These are phyloP conservation scores for Eucalyptus guilfoylei DNA, from an alignment of 345 rosid species.

Conservation along the genomic window DNA sequence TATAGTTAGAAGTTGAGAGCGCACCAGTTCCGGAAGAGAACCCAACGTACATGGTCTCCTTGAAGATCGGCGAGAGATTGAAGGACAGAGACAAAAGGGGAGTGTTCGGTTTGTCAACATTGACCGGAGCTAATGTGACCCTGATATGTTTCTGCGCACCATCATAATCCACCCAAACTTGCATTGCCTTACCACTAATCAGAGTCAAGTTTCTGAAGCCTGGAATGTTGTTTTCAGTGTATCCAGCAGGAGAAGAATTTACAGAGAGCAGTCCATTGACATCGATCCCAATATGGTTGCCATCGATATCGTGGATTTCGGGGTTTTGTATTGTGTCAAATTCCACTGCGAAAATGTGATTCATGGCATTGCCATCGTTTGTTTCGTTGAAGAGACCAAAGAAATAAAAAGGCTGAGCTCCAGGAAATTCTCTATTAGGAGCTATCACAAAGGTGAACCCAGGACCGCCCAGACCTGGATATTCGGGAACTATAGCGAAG, in stretches of 20 bases:
- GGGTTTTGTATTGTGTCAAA: slow-evolving; percentile 22
- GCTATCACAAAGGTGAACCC: too few relatives aligned
- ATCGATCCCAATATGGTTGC: slow-evolving; percentile 54
- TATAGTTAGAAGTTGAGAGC: background rate
- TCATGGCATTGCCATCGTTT: slow-evolving; percentile 22
- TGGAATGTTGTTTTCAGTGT: slow-evolving; percentile 1
- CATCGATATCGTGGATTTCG: slow-evolving; percentile 28
- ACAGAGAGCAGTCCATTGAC: slow-evolving; percentile 27
- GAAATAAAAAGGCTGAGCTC: slow-evolving; percentile 11
- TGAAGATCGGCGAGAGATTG: background rate
- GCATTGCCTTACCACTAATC: too few relatives aligned
- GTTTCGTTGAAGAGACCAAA: slow-evolving; percentile 27
- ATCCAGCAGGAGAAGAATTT: slow-evolving; percentile 20
- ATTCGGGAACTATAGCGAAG: too few relatives aligned
- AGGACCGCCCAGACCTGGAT: too few relatives aligned
- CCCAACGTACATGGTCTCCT: background rate
- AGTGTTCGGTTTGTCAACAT: too few relatives aligned
- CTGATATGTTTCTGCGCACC: too few relatives aligned
- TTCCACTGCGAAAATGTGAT: slow-evolving; percentile 41
- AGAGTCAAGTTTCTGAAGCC: background rate
- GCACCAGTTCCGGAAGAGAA: background rate
- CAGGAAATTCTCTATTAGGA: background rate
- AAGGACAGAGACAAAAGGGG: too few relatives aligned
- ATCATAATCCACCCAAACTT: too few relatives aligned
- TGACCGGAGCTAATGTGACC: too few relatives aligned